These are phyloP conservation scores for Hyaloscypha finlandica DNA, from an alignment of 495 filamentous ascomycete genomes.

Conservation along the genomic window DNA sequence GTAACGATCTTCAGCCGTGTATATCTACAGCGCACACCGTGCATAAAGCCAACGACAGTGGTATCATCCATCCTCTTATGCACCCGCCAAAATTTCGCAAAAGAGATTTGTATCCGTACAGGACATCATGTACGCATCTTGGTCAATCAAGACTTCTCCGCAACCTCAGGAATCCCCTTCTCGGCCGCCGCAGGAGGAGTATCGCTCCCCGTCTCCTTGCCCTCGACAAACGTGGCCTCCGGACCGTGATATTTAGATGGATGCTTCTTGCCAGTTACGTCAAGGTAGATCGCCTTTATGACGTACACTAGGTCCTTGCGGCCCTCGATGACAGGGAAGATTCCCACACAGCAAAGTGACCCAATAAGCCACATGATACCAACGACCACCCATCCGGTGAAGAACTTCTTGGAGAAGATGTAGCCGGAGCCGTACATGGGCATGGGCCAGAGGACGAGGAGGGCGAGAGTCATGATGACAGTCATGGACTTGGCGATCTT, in stretches of 20 bases:
- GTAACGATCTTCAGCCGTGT: slow-evolving; percentile 6
- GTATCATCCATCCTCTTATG: slow-evolving; percentile 3
- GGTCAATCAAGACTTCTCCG: slow-evolving; percentile 13
- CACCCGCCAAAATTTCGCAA: background rate
- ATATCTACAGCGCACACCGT: background rate
- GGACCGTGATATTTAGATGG: slow-evolving; percentile 22
- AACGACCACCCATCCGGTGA: slow-evolving; percentile 77
- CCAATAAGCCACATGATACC: slow-evolving; percentile 77
- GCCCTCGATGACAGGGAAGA: slow-evolving; percentile 31
- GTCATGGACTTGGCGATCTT: slow-evolving; percentile 81
- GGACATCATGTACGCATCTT: background rate
- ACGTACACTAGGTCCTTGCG: slow-evolving; percentile 62
- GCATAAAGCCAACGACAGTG: slow-evolving; percentile 4
- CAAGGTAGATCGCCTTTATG: slow-evolving; percentile 64
- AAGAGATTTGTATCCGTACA: background rate
- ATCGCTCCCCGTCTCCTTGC: slow-evolving; percentile 24
- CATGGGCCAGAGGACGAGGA: slow-evolving; percentile 92
- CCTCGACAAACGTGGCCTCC: slow-evolving; percentile 26
- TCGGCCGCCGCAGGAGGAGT: slow-evolving; percentile 31
- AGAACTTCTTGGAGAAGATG: slow-evolving; percentile 74
- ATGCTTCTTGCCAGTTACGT: slow-evolving; percentile 49
- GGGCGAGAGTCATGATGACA: slow-evolving; percentile 66
- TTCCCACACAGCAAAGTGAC: slow-evolving; percentile 38
- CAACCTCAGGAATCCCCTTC: slow-evolving; percentile 7
- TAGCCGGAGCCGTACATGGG: slow-evolving; percentile 89